Evolutionary conservation across 495 filamentous ascomycete genomes (phyloP).

Genomic region (Xylaria intraflava): DNA sequence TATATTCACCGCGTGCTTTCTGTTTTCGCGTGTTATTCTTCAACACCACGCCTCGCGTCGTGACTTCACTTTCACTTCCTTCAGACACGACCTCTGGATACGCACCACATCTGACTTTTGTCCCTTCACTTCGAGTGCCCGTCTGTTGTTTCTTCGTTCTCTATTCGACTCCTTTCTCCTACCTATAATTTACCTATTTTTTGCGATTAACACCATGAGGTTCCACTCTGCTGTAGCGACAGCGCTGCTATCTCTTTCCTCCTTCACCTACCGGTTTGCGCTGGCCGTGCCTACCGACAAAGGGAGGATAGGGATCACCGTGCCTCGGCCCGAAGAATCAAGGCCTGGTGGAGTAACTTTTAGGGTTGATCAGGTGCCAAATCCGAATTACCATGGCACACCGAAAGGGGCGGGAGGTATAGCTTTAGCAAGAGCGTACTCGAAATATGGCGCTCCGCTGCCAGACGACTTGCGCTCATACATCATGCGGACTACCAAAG

Average conservation of each 20-base stretch:
- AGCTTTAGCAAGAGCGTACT: constrained; percentile 37
- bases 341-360: constrained; percentile 35
- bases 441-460: constrained; percentile 33
- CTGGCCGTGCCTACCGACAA: constrained; percentile 19
- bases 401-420: constrained; percentile 30
- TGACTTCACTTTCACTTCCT: neutral
- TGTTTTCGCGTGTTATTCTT: too few species aligned
- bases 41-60: too few species aligned
- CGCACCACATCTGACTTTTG: neutral
- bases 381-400: constrained; percentile 28
- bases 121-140: neutral
- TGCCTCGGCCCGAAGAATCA: constrained; percentile 21
- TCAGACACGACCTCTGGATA: neutral
- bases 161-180: constrained; percentile 1
- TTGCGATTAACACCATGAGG: constrained; percentile 12
- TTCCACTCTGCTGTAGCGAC: constrained; percentile 14
- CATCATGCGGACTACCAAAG: constrained; percentile 25
- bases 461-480: constrained; percentile 25
- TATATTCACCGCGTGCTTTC: too few species aligned
- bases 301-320: constrained; percentile 3
- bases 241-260: neutral
- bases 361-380: constrained; percentile 35
- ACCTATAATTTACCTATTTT: neutral
- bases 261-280: constrained; percentile 7
- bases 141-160: neutral